Evolutionary conservation across 495 filamentous ascomycete genomes (phyloP).

Genomic region (Lepraria neglecta): DNA sequence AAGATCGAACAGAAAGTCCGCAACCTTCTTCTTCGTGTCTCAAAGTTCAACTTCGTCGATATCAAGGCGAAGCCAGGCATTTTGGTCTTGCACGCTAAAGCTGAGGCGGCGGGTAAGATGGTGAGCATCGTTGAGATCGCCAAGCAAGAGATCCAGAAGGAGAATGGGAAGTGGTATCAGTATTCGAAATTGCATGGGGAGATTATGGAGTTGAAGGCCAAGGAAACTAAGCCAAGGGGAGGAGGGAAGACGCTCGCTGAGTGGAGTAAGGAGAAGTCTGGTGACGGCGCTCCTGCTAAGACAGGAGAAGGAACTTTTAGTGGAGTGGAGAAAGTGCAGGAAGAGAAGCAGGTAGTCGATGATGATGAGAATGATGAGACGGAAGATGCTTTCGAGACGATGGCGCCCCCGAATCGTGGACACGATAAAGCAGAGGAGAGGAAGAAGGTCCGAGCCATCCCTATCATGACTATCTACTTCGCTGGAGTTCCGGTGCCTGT

Average conservation of each 20-base stretch:
- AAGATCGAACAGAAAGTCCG: slow-evolving; percentile 50
- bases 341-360: slow-evolving; percentile 12
- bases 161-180: slow-evolving; percentile 52
- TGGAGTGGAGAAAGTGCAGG: neutral
- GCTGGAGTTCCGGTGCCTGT: slow-evolving; percentile 48
- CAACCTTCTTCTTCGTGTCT: slow-evolving; percentile 29
- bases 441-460: slow-evolving; percentile 31
- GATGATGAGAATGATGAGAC: slow-evolving; percentile 30
- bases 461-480: slow-evolving; percentile 55
- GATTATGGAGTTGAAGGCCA: slow-evolving; percentile 38
- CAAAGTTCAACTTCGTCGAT: slow-evolving; percentile 25
- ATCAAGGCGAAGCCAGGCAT: slow-evolving; percentile 29
- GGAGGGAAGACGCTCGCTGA: slow-evolving; percentile 16
- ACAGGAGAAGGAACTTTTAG: slow-evolving; percentile 1
- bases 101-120: slow-evolving; percentile 49
- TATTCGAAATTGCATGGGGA: slow-evolving; percentile 38
- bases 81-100: slow-evolving; percentile 48
- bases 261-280: slow-evolving; percentile 17
- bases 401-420: slow-evolving; percentile 39
- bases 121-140: slow-evolving; percentile 60
- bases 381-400: slow-evolving; percentile 51
- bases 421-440: slow-evolving; percentile 22
- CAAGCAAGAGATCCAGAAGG: slow-evolving; percentile 51
- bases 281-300: neutral
- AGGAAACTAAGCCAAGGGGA: slow-evolving; percentile 19